phyloP scores from a whole-genome alignment of 2,329 filamentous ascomycete genomes.

The Cladophialophora carrionii region DNA sequence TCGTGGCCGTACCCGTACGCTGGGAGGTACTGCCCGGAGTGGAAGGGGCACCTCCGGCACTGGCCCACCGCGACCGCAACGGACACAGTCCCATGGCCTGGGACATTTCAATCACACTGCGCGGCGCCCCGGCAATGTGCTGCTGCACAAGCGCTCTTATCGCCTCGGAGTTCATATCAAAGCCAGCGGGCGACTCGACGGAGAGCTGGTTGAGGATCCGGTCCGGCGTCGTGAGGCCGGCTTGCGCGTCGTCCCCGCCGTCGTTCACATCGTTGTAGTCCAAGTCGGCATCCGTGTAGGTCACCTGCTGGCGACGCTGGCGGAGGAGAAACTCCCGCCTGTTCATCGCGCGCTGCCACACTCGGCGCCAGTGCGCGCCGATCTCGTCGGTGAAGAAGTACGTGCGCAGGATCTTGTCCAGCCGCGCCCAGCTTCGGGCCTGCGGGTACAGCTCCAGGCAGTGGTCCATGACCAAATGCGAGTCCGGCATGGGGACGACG shows the following conservation, averaged over 20 bases:
- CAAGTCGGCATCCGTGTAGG: slow-evolving; percentile 5
- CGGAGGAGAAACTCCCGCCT: slow-evolving; percentile 23
- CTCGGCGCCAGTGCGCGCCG: slow-evolving; percentile 28
- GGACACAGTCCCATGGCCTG: slow-evolving; percentile 30
- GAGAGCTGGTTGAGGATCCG: neutral
- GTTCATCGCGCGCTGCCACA: slow-evolving; percentile 30
- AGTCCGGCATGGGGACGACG: slow-evolving; percentile 28
- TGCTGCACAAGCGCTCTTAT: slow-evolving; percentile 17
- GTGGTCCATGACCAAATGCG: slow-evolving; percentile 31
- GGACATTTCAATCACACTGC: slow-evolving; percentile 23
- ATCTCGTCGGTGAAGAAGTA: slow-evolving; percentile 34
- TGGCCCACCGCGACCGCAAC: slow-evolving; percentile 18
- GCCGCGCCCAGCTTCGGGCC: slow-evolving; percentile 24
- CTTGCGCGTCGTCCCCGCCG: neutral
- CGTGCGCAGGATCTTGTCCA: slow-evolving; percentile 28
- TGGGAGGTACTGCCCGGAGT: neutral
- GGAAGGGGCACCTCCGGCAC: neutral
- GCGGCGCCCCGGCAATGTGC: slow-evolving; percentile 28
- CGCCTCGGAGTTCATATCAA: slow-evolving; percentile 7
- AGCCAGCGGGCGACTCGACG: neutral
- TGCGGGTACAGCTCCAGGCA: slow-evolving; percentile 27
- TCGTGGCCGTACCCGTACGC: neutral
- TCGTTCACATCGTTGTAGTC: neutral
- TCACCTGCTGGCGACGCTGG: neutral
- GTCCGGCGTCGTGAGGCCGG: slow-evolving; percentile 4